These are phyloP conservation scores for Gymnopus androsaceus DNA, from an alignment of 1,284 basidiomycete genomes.

Conservation along the genomic window DNA sequence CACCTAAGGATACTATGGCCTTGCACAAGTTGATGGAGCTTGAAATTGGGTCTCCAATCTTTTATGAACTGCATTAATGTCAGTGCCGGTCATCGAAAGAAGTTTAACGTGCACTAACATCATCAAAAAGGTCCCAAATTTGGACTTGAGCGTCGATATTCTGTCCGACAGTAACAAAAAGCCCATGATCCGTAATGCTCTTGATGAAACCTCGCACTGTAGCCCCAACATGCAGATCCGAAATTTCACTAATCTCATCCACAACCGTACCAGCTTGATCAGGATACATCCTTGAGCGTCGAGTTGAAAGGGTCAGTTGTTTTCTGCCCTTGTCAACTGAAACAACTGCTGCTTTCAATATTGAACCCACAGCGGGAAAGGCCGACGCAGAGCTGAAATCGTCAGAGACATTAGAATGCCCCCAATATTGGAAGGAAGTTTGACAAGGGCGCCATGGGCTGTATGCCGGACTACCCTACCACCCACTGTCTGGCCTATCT, in stretches of 20 bases:
- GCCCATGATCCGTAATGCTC: slow-evolving; percentile 80
- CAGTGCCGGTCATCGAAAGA: background rate
- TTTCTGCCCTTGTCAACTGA: slow-evolving; percentile 66
- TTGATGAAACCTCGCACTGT: slow-evolving; percentile 88
- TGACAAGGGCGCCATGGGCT: slow-evolving; percentile 72
- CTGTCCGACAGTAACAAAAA: slow-evolving; percentile 91
- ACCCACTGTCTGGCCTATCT: slow-evolving; percentile 71
- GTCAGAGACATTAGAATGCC: slow-evolving; percentile 83
- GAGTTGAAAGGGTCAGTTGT: slow-evolving; percentile 77
- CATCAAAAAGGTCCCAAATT: slow-evolving; percentile 91
- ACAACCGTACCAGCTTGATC: slow-evolving; percentile 48
- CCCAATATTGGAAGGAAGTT: slow-evolving; percentile 68
- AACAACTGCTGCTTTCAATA: slow-evolving; percentile 73
- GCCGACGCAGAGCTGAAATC: slow-evolving; percentile 64
- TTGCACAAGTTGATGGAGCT: slow-evolving; percentile 83
- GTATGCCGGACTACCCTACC: slow-evolving; percentile 78
- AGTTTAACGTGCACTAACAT: slow-evolving; percentile 49
- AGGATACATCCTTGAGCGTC: slow-evolving; percentile 68
- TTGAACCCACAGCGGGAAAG: slow-evolving; percentile 67
- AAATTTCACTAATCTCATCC: slow-evolving; percentile 74
- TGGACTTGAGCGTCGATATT: slow-evolving; percentile 88
- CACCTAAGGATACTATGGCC: slow-evolving; percentile 82
- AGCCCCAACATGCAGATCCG: slow-evolving; percentile 73
- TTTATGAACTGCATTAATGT: slow-evolving; percentile 73
- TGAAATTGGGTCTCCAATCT: slow-evolving; percentile 90